These are phyloP conservation scores for Candida sp. DNA, from an alignment of 1,139 yeast genomes.

Conservation along the genomic window DNA sequence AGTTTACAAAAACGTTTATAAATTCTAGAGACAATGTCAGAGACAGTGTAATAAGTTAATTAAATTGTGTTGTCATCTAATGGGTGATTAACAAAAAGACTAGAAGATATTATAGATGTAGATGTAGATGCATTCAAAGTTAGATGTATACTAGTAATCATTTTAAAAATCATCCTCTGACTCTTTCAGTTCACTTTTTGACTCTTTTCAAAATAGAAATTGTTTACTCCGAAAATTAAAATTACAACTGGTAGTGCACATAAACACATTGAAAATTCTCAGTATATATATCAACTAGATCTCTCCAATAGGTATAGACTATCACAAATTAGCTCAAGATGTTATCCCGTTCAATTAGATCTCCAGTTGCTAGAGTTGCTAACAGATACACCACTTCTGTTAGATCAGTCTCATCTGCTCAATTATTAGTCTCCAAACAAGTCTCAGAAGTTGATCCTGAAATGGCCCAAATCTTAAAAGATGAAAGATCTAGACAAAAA, in stretches of 20 bases:
- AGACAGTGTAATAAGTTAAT: too few relatives aligned
- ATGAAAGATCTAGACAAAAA: slow-evolving; percentile 81
- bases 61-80: too few relatives aligned
- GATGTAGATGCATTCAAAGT: too few relatives aligned
- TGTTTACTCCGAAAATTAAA: too few relatives aligned
- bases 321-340: slow-evolving; percentile 19
- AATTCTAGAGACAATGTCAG: too few relatives aligned
- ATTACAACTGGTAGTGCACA: not conserved
- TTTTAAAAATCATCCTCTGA: too few relatives aligned
- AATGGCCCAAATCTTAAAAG: slow-evolving; percentile 69
- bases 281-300: not conserved
- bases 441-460: slow-evolving; percentile 80
- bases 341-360: slow-evolving; percentile 9
- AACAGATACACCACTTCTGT: not conserved
- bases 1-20: too few relatives aligned
- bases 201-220: too few relatives aligned
- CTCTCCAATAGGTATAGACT: slow-evolving; percentile 11
- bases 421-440: slow-evolving; percentile 56
- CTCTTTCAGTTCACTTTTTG: too few relatives aligned
- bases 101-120: too few relatives aligned
- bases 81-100: too few relatives aligned
- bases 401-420: slow-evolving; percentile 49
- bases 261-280: not conserved
- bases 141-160: too few relatives aligned
- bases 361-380: slow-evolving; percentile 5